These are phyloP conservation scores for Ampelomyces quisqualis DNA, from an alignment of 2,329 filamentous ascomycete species.

Conservation along the genomic window DNA sequence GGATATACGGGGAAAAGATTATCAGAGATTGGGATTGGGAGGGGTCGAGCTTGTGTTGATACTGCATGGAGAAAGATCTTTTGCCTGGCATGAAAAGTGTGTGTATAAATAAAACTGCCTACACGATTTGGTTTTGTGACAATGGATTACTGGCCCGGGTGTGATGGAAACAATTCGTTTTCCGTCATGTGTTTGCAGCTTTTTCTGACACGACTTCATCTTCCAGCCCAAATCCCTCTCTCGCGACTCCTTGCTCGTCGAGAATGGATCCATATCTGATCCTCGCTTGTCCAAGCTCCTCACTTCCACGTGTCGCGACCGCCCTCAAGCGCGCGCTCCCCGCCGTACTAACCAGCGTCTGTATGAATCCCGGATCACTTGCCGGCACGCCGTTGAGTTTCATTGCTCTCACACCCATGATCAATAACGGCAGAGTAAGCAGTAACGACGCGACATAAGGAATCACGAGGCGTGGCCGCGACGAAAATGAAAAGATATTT, in stretches of 20 bases:
- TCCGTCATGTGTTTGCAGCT: neutral
- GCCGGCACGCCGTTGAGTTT: neutral
- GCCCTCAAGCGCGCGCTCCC: neutral
- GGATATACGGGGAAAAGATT: too few relatives aligned
- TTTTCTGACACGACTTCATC: neutral
- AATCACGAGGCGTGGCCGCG: slow-evolving; percentile 1
- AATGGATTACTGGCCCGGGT: too few relatives aligned
- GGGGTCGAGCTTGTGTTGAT: too few relatives aligned
- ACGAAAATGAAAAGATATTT: slow-evolving; percentile 7
- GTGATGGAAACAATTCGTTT: too few relatives aligned
- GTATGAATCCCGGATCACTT: neutral
- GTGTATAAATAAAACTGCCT: too few relatives aligned
- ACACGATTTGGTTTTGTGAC: too few relatives aligned
- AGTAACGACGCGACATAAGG: neutral
- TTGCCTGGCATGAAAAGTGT: too few relatives aligned
- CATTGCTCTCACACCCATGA: neutral
- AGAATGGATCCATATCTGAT: neutral
- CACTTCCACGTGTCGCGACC: neutral
- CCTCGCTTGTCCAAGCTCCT: neutral
- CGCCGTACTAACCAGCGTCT: neutral
- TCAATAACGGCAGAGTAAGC: neutral
- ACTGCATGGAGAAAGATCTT: too few relatives aligned
- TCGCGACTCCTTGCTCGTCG: neutral
- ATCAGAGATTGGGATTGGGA: too few relatives aligned
- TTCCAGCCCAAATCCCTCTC: neutral